phyloP scores from a whole-genome alignment of 2,329 filamentous ascomycete species.

The Fusarium acutatum region DNA sequence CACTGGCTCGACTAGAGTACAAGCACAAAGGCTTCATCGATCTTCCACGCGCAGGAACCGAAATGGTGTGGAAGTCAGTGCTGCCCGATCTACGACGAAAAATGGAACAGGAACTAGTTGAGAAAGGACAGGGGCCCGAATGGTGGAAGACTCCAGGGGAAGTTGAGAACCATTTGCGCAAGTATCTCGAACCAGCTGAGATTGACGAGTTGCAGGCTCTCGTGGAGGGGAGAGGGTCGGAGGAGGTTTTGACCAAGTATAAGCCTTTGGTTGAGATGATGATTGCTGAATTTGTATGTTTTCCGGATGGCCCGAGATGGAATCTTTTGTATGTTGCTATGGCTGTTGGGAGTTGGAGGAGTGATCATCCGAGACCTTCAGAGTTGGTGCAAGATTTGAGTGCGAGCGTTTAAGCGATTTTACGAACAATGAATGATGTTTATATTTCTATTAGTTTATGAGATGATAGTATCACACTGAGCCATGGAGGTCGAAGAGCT shows the following conservation, averaged over 20 bases:
- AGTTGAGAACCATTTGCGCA: slow-evolving; percentile 32
- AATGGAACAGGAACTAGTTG: slow-evolving; percentile 25
- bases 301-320: slow-evolving; percentile 38
- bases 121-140: slow-evolving; percentile 9
- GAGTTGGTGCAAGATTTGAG: slow-evolving; percentile 2
- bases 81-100: background rate
- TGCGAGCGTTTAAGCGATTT: background rate
- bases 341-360: slow-evolving; percentile 31
- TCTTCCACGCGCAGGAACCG: background rate
- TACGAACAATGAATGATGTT: background rate
- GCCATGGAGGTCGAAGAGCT: background rate
- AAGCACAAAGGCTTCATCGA: slow-evolving; percentile 34
- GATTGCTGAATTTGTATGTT: slow-evolving; percentile 38
- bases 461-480: background rate
- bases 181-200: slow-evolving; percentile 27
- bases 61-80: background rate
- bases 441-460: background rate
- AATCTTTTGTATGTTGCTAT: slow-evolving; percentile 34
- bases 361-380: slow-evolving; percentile 4
- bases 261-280: slow-evolving; percentile 29
- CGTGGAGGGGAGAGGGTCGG: slow-evolving; percentile 29
- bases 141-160: slow-evolving; percentile 39
- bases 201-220: slow-evolving; percentile 26
- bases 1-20: slow-evolving; percentile 31
- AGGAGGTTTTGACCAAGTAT: slow-evolving; percentile 12